A percentile compares a stretch with the other conserved stretches of the same genome.
Evolutionary conservation across 441 rosid genomes (phyloP).

Genomic region (Gossypium schwendimanii): DNA sequence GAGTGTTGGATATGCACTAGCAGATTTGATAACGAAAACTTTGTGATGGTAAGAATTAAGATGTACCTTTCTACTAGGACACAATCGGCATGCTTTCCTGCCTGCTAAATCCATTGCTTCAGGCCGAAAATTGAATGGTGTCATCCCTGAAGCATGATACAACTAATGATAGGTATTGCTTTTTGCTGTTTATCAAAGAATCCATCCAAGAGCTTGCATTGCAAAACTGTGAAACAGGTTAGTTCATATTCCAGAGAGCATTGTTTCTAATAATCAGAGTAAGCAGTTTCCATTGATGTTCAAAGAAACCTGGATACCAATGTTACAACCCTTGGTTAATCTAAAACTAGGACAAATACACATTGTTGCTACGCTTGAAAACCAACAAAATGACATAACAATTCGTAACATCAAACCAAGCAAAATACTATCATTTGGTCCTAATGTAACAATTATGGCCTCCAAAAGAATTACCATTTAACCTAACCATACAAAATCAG

Average conservation of each 20-base stretch:
- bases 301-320: not conserved
- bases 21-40: not conserved
- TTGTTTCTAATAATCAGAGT: not conserved
- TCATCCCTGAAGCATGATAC: not conserved
- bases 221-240: not conserved
- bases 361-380: not conserved
- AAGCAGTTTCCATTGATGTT: not conserved
- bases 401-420: conserved; percentile 15
- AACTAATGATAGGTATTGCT: not conserved
- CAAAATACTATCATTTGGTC: conserved; percentile 17
- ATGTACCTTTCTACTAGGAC: not conserved
- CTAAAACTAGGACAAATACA: conserved; percentile 8
- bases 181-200: not conserved
- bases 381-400: conserved; percentile 9
- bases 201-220: not conserved
- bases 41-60: not conserved
- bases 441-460: conserved; percentile 21
- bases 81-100: not conserved
- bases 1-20: not conserved
- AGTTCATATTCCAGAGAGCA: not conserved
- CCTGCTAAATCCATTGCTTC: not conserved
- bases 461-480: conserved; percentile 45
- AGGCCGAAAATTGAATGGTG: not conserved
- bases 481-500: conserved; percentile 43
- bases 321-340: conserved; percentile 8